Percentiles rank a stretch among this genome's conserved stretches.
phyloP scores from a whole-genome alignment of 2,329 filamentous ascomycete genomes.

The Monascus ruber region DNA sequence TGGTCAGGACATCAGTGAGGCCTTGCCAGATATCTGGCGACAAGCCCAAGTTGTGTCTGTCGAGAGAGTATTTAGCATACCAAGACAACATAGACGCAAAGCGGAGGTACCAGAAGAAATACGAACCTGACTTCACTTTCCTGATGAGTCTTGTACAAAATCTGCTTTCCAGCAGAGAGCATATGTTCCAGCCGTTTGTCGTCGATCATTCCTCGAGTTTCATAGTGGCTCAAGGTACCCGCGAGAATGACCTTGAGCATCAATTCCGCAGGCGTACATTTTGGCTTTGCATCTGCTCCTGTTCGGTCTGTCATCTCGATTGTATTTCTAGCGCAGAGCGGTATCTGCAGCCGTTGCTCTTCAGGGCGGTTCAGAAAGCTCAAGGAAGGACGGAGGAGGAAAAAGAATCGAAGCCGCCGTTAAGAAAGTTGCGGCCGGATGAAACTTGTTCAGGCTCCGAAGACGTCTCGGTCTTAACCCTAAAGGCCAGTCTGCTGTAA shows the following conservation, averaged over 20 bases:
- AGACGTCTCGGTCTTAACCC: no score
- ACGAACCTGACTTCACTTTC: constrained; percentile 43
- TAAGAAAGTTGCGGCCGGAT: no score
- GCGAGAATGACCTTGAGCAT: constrained; percentile 38
- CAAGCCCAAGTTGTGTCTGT: constrained; percentile 45
- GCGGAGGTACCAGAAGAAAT: background rate
- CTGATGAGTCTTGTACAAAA: constrained; percentile 46
- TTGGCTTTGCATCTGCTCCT: constrained; percentile 18
- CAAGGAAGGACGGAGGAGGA: no score
- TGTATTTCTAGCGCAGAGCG: background rate
- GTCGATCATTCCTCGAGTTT: constrained; percentile 48
- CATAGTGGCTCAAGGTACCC: constrained; percentile 47
- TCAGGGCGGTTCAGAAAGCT: no score
- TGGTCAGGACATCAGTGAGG: constrained; percentile 45
- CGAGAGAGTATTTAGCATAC: constrained; percentile 2
- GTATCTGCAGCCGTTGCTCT: no score
- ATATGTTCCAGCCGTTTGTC: constrained; percentile 46
- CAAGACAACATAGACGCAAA: background rate
- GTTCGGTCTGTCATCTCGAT: constrained; percentile 23
- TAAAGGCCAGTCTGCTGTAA: no score
- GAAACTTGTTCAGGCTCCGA: no score
- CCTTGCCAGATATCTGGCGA: constrained; percentile 49
- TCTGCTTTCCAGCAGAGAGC: constrained; percentile 49
- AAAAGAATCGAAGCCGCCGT: no score
- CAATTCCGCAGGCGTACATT: constrained; percentile 36